Evolutionary conservation across 306 rosid species (phyloP), one percentile per base, ranked within the genome.

Genomic region (Vigna reflexopilosa): DNA sequence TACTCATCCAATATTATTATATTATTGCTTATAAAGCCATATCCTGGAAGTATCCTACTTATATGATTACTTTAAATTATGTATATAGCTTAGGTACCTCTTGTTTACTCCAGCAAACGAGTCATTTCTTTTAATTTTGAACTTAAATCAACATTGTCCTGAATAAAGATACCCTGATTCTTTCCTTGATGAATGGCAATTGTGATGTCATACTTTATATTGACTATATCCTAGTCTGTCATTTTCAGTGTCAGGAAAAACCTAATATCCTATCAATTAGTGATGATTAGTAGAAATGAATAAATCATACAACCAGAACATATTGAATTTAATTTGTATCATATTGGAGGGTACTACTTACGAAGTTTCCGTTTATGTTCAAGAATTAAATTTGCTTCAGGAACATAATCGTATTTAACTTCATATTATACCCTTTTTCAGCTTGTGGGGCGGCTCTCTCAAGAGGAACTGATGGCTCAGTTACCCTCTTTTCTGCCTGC

Each of bases 401-500:
- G 17, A 71, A 80, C 32, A 42, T 72, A 14, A 67, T 64, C 19
- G 20, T 77, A 73, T 73, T 77, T 77, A 16, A 34, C 68, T 12
- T 15, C 42, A 42, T 42, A 59, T 63, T 64, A 45, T 44, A 13
- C 81, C 47, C 74, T 78, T 80, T 42, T 68, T 64, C 87, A 96
- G 99, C 95, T 96, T 74, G 97, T 96, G 55, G 94, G 93, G 44
- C 88, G 88, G 84, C 91, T 96, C 17, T 89, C 99, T 40, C 93
- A 80, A 85, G 97, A 93, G 76, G 99, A 93, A 83, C 75, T 96
- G 82, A 89, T 91, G 96, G 76, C 89, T 80, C 97, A 91, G 73
- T 77, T 96, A 48, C 96, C 99, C 51, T 91, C 98, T 16, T 96
- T 96, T 86, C 84, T 96, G 83, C 99, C 99, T 81, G 88, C 98